Evolutionary conservation across 345 rosid genomes (phyloP), one percentile per base, ranked within the genome.

Genomic region (Cardamine chenopodiifolia): DNA sequence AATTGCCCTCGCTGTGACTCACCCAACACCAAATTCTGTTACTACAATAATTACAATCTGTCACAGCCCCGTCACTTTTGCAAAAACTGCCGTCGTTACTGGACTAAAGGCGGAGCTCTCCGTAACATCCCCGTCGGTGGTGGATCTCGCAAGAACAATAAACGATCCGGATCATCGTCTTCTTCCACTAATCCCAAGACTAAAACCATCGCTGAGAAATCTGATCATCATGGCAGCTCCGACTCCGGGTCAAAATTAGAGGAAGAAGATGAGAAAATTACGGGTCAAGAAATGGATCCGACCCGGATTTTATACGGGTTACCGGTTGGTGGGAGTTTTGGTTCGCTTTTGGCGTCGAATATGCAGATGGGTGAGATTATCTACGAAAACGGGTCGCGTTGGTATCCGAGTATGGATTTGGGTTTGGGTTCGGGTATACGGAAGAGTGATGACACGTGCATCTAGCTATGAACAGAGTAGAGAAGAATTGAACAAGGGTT

Each of bases 91-190:
- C 85, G 92, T 42, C 83, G 98, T 25, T 93, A 93, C 79, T 93
- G 98, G 98, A 93, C 98, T 57, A 93, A 88, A 84, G 98, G 98
- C 8, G 98, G 97, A 18, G 79, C 96, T 63, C 87, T 93, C 20
- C 86, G 98, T 67, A 93, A 93, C 79, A 93, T 93, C 76, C 98
- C 97, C 19, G 85, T 93, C 76, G 97, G 98, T 13, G 98, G 98
- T 19, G 89, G 90, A 47, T 83, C 80, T 79, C 93, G 97, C 50
- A 93, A 90, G 80, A 83, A 59, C 81, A 34, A 70, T 40, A 88
- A 87, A 45, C 92, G 94, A 29, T 62, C 86, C 34, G 62, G 58
- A 2, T 57, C 78, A 0, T 50, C 75, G 0, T 72, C 70, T 8
- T 5, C 32, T 0, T 50, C 83, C 25, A 40, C 44, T 44, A 70